phyloP scores from a whole-genome alignment of 1,139 yeast genomes.

The Diutina mesorugosa region DNA sequence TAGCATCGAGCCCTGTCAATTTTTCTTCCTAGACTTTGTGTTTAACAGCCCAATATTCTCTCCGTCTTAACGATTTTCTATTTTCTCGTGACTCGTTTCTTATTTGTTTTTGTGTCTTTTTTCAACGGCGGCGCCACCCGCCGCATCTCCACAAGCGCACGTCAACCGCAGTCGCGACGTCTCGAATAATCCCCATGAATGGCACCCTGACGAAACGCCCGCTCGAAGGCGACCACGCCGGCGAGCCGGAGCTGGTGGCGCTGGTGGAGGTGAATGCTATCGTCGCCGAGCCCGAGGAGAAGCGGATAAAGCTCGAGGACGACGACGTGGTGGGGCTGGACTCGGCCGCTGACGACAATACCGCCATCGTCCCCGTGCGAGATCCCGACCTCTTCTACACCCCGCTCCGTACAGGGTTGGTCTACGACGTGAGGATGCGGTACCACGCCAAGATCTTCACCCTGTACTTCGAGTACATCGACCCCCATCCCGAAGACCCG shows the following conservation, averaged over 20 bases:
- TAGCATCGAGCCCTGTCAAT: no score
- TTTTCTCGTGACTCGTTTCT: background rate
- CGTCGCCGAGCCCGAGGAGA: background rate
- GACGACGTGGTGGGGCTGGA: background rate
- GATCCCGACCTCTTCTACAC: conserved; percentile 48
- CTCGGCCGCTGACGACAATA: background rate
- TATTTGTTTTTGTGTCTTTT: background rate
- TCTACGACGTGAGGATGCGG: conserved; percentile 94
- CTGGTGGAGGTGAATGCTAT: background rate
- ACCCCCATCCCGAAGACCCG: conserved; percentile 99
- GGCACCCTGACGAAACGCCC: background rate
- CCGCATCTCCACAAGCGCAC: background rate
- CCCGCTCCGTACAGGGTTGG: conserved; percentile 81
- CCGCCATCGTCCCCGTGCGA: conserved; percentile 33
- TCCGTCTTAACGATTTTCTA: no score
- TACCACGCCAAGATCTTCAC: conserved; percentile 93
- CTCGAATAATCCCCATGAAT: background rate
- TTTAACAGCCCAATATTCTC: no score
- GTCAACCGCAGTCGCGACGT: background rate
- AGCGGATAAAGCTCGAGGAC: background rate
- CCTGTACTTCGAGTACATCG: conserved; percentile 85
- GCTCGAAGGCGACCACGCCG: background rate
- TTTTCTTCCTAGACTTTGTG: no score
- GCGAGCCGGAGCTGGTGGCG: background rate
- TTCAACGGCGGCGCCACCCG: background rate